Percentiles rank a stretch among this genome's conserved stretches.
Conservation (phyloP, 345 rosid species). For the Camelina laxa region DNA sequence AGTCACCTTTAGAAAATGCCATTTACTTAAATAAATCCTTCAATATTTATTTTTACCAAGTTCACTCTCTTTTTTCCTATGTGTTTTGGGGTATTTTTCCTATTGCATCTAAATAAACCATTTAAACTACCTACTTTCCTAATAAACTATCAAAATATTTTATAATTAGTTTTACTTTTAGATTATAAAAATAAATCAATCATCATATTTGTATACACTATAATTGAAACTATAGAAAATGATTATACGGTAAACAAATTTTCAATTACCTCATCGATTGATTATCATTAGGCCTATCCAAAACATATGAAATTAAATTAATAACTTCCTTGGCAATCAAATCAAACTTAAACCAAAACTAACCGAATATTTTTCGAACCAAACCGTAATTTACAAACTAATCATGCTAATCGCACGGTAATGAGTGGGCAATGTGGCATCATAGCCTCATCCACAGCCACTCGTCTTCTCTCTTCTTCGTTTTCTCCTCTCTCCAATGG, state of each 20-base stretch:
- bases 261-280: background rate
- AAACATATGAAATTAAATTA: background rate
- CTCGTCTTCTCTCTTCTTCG: slow-evolving; percentile 30
- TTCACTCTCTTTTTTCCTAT: background rate
- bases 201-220: background rate
- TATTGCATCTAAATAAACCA: background rate
- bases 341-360: background rate
- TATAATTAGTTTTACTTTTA: background rate
- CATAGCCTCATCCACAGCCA: slow-evolving; percentile 35
- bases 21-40: background rate
- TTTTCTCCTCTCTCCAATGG: slow-evolving; percentile 50
- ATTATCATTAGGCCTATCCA: background rate
- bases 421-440: background rate
- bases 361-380: slow-evolving; percentile 9
- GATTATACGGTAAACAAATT: background rate
- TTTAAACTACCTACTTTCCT: background rate
- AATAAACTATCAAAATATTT: background rate
- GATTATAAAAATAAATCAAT: background rate
- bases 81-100: background rate
- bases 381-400: slow-evolving; percentile 27
- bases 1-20: background rate
- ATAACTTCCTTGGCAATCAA: background rate
- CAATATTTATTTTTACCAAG: background rate
- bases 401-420: background rate
- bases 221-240: background rate